Evolutionary conservation across 2,329 filamentous ascomycete genomes (phyloP).

Genomic region (Aspergillus novofumigatus): DNA sequence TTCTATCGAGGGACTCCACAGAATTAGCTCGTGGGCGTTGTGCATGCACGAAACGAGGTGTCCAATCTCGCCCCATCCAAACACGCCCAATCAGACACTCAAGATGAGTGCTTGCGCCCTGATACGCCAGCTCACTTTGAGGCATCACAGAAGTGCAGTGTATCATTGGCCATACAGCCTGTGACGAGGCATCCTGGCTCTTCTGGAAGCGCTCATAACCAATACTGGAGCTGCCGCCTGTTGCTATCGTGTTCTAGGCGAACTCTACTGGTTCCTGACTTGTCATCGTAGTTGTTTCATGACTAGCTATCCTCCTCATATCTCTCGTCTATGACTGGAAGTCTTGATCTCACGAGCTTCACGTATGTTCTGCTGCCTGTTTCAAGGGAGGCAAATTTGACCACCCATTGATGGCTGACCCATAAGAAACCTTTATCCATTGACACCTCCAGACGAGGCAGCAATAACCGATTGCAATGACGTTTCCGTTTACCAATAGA

Average conservation of each 20-base stretch:
- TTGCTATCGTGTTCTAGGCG: background rate
- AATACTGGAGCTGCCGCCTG: background rate
- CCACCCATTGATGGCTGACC: background rate
- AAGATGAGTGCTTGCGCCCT: background rate
- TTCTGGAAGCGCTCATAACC: background rate
- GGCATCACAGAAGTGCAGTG: background rate
- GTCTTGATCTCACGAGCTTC: background rate
- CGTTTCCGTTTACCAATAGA: background rate
- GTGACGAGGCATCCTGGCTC: background rate
- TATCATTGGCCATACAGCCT: background rate
- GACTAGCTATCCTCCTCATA: background rate
- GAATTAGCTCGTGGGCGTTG: background rate
- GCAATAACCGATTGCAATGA: background rate
- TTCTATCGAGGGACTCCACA: background rate
- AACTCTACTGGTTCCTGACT: background rate
- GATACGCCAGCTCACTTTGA: background rate
- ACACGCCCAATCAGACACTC: background rate
- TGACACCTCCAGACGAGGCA: background rate
- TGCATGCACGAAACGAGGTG: background rate
- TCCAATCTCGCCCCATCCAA: background rate
- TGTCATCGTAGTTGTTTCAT: background rate
- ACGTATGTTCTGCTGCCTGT: background rate
- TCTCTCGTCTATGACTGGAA: background rate
- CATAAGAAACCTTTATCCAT: background rate
- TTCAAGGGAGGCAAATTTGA: background rate